A percentile compares a stretch with the other conserved stretches of the same genome.
These are phyloP conservation scores for Guadua angustifolia DNA, from an alignment of 176 grass and related monocot genomes.

Conservation along the genomic window DNA sequence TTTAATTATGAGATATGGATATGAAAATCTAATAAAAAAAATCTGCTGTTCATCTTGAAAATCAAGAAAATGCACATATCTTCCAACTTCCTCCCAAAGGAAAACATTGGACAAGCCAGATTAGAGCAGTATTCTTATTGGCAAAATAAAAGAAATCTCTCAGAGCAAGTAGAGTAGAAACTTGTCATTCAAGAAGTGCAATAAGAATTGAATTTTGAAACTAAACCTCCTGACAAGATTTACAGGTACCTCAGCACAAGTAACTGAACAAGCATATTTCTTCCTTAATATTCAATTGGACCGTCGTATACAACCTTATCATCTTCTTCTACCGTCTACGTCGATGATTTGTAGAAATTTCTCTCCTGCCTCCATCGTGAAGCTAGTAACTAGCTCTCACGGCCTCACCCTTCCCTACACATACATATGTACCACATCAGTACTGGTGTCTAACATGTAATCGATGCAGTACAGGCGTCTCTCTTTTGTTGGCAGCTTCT, in stretches of 20 bases:
- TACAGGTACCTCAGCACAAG: constrained; percentile 14
- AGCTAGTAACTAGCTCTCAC: background rate
- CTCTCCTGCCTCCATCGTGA: background rate
- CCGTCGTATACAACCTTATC: constrained; percentile 37
- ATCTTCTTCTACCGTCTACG: background rate
- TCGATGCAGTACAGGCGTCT: background rate
- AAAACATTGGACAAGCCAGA: background rate
- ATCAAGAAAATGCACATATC: background rate
- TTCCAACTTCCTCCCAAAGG: background rate
- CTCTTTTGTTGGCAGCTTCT: background rate
- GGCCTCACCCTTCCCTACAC: background rate
- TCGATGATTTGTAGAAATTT: background rate
- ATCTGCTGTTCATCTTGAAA: background rate
- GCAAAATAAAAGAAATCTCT: background rate
- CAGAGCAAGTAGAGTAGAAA: background rate
- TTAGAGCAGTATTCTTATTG: background rate
- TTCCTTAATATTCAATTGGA: background rate
- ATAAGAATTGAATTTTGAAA: background rate
- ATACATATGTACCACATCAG: constrained; percentile 21
- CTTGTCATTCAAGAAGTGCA: background rate
- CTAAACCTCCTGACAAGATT: constrained; percentile 18
- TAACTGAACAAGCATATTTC: background rate
- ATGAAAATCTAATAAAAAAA: background rate
- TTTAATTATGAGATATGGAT: background rate
- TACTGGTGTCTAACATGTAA: constrained; percentile 28